Percentiles rank a stretch among this genome's conserved stretches.
phyloP scores from a whole-genome alignment of 495 filamentous ascomycete species.

The Lineolata rhizophorae region DNA sequence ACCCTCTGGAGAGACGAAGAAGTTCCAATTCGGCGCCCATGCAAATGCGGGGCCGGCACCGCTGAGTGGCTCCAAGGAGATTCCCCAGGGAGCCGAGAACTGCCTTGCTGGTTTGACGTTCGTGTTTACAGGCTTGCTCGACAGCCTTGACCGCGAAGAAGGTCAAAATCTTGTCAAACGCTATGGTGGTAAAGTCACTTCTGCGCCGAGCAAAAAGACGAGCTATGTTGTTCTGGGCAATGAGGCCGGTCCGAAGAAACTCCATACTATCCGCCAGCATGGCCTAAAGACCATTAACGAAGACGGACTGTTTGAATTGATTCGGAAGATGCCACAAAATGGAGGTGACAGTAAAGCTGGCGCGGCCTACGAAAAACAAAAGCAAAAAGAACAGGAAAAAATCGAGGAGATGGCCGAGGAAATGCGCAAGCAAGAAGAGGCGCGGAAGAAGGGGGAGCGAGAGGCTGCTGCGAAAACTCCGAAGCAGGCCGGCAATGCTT shows the following conservation, averaged over 20 bases:
- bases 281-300: slow-evolving; percentile 83
- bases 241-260: slow-evolving; percentile 85
- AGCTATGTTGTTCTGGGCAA: slow-evolving; percentile 78
- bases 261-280: slow-evolving; percentile 59
- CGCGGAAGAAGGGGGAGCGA: slow-evolving; percentile 1
- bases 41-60: slow-evolving; percentile 34
- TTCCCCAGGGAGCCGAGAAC: slow-evolving; percentile 68
- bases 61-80: slow-evolving; percentile 38
- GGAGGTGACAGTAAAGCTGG: slow-evolving; percentile 80
- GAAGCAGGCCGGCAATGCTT: slow-evolving; percentile 16
- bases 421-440: slow-evolving; percentile 44
- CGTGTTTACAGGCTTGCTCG: slow-evolving; percentile 85
- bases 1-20: slow-evolving; percentile 27
- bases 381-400: slow-evolving; percentile 51
- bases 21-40: slow-evolving; percentile 46
- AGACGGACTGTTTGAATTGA: slow-evolving; percentile 74
- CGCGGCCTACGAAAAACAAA: slow-evolving; percentile 59
- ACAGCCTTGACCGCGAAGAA: slow-evolving; percentile 61
- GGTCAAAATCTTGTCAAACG: slow-evolving; percentile 73
- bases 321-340: slow-evolving; percentile 59
- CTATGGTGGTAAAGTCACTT: slow-evolving; percentile 78
- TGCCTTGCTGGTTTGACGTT: slow-evolving; percentile 86
- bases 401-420: slow-evolving; percentile 52
- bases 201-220: slow-evolving; percentile 74
- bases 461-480: slow-evolving; percentile 20